phyloP scores from a whole-genome alignment of 2,329 filamentous ascomycete genomes.

The Botrytis cinerea region DNA sequence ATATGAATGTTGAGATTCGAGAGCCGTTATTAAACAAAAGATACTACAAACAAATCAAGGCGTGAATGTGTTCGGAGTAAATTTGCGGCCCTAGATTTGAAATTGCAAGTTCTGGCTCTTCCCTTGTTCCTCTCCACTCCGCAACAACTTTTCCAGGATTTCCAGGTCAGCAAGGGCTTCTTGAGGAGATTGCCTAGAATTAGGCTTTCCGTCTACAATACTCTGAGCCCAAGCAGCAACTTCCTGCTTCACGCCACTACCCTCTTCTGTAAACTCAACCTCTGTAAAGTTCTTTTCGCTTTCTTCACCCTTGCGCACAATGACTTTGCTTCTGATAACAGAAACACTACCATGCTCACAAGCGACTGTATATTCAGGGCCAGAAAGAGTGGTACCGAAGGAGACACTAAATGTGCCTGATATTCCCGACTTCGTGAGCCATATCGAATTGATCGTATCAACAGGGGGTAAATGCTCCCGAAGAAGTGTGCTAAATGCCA shows the following conservation, averaged over 20 bases:
- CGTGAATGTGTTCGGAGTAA: neutral
- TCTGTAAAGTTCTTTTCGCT: constrained; percentile 31
- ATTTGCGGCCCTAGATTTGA: constrained; percentile 29
- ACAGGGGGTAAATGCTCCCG: constrained; percentile 40
- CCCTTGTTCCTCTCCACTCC: constrained; percentile 42
- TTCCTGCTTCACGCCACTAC: constrained; percentile 39
- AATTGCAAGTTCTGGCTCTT: constrained; percentile 31
- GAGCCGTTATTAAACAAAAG: neutral
- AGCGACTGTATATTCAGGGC: constrained; percentile 39
- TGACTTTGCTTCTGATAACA: constrained; percentile 34
- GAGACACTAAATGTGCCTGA: constrained; percentile 39
- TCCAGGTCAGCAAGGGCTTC: constrained; percentile 39
- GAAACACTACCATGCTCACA: constrained; percentile 41
- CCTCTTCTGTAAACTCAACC: constrained; percentile 39
- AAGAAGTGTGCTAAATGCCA: constrained; percentile 37
- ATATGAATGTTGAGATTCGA: neutral
- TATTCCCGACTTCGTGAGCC: constrained; percentile 39
- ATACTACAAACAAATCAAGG: neutral
- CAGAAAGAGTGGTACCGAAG: constrained; percentile 40
- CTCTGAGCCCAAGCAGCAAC: constrained; percentile 40
- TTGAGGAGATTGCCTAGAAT: constrained; percentile 35
- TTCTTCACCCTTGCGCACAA: constrained; percentile 36
- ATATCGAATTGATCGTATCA: constrained; percentile 42
- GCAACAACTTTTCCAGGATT: constrained; percentile 41
- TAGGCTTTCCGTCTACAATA: constrained; percentile 33